Conservation (phyloP, 1,139 yeast genomes). For the Scheffersomyces cryptocercus region DNA sequence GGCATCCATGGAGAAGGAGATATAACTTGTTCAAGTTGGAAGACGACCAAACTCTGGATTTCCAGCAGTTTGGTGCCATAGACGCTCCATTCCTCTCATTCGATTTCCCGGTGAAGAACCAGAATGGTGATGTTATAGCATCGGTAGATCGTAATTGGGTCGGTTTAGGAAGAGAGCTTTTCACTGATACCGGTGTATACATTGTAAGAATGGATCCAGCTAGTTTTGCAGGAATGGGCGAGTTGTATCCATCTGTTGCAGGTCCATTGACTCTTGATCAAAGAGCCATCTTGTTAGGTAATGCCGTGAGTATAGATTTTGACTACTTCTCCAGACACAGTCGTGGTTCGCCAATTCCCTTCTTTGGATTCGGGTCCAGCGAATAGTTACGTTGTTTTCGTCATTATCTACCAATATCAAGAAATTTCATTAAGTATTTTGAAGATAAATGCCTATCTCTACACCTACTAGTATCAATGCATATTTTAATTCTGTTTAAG, state of each 20-base stretch:
- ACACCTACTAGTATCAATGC: no score
- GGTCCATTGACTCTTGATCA: constrained; percentile 69
- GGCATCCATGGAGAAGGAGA: constrained; percentile 92
- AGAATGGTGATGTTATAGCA: constrained; percentile 59
- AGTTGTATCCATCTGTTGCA: constrained; percentile 39
- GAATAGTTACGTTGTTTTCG: constrained; percentile 11
- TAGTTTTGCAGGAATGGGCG: constrained; percentile 52
- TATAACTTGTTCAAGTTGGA: constrained; percentile 72
- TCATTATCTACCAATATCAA: no score
- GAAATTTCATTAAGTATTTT: no score
- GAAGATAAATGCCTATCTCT: no score
- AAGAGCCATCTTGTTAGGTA: constrained; percentile 81
- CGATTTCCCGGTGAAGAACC: constrained; percentile 76
- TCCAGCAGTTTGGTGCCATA: constrained; percentile 76
- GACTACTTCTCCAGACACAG: constrained; percentile 94
- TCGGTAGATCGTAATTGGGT: constrained; percentile 93
- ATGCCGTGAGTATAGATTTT: constrained; percentile 89
- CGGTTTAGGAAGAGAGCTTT: constrained; percentile 87
- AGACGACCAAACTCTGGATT: constrained; percentile 47
- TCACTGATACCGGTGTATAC: constrained; percentile 94
- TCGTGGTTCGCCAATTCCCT: constrained; percentile 47
- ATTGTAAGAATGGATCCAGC: constrained; percentile 80
- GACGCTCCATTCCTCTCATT: constrained; percentile 88
- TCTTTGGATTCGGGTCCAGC: constrained; percentile 31
- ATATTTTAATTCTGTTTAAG: no score